These are phyloP conservation scores for Phialophora chinensis DNA, from an alignment of 2,329 filamentous ascomycete genomes.

Conservation along the genomic window DNA sequence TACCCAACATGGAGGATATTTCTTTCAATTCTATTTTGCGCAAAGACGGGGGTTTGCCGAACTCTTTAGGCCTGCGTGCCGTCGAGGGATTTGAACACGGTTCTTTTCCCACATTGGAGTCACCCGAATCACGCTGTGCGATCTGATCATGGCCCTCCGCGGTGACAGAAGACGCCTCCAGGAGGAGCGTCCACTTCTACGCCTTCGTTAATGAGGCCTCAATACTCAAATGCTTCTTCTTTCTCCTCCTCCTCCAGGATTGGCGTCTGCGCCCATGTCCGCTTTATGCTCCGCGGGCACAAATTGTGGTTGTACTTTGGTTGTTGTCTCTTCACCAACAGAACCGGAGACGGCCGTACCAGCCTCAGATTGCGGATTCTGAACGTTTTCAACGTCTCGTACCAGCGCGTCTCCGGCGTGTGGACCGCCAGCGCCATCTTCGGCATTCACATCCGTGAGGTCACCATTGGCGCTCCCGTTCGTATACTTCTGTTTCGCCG, in stretches of 20 bases:
- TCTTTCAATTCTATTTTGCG: too few relatives aligned
- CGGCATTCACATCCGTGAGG: neutral
- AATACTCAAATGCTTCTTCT: neutral
- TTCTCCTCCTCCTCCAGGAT: neutral
- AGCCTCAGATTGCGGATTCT: neutral
- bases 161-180: neutral
- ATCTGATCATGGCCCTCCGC: neutral
- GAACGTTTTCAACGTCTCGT: neutral
- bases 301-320: neutral
- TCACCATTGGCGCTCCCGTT: conserved; percentile 6
- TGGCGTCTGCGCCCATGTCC: neutral
- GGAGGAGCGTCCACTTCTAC: neutral
- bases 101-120: too few relatives aligned
- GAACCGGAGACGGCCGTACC: neutral
- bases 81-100: too few relatives aligned
- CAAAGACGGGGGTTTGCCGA: neutral
- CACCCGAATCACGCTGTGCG: too few relatives aligned
- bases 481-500: conserved; percentile 23
- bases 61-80: too few relatives aligned
- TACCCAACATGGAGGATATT: too few relatives aligned
- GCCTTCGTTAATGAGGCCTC: neutral
- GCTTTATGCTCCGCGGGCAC: neutral
- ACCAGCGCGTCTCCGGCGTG: conserved; percentile 5
- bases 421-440: neutral
- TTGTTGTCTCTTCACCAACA: neutral